These are phyloP conservation scores for Veloporphyrellus conicus DNA, from an alignment of 1,284 basidiomycete genomes.

Conservation along the genomic window DNA sequence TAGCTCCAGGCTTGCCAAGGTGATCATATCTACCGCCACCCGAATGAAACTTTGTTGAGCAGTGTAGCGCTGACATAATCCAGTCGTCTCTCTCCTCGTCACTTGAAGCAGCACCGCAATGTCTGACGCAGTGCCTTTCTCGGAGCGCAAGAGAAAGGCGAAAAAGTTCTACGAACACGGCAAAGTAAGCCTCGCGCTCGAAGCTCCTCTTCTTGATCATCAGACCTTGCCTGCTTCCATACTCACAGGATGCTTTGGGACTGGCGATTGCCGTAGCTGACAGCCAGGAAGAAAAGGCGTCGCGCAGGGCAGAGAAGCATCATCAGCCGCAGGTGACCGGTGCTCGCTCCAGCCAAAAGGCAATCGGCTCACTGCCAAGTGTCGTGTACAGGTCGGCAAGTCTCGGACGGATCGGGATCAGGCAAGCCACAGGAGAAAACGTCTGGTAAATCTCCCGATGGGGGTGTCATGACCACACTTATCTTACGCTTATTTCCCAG, in stretches of 20 bases:
- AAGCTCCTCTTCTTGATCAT: conserved; percentile 20
- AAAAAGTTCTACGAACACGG: conserved; percentile 34
- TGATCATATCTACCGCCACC: conserved; percentile 20
- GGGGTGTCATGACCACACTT: conserved; percentile 8
- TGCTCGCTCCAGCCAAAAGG: conserved; percentile 13
- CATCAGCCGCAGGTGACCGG: conserved; percentile 34
- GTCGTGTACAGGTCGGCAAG: conserved; percentile 19
- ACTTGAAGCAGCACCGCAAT: conserved; percentile 21
- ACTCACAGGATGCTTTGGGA: conserved; percentile 39
- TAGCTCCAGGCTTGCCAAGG: conserved; percentile 14
- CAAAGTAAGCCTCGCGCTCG: conserved; percentile 25
- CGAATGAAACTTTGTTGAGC: conserved; percentile 13
- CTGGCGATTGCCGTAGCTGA: conserved; percentile 41
- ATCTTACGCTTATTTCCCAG: conserved; percentile 23
- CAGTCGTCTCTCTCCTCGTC: conserved; percentile 1
- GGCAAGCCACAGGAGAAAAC: conserved; percentile 15
- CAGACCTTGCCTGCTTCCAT: conserved; percentile 18
- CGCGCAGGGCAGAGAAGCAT: conserved; percentile 35
- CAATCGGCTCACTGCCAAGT: conserved; percentile 20
- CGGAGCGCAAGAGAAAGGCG: conserved; percentile 26
- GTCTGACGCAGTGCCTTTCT: conserved; percentile 24
- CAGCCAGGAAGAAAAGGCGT: conserved; percentile 38
- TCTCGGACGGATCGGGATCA: conserved; percentile 16
- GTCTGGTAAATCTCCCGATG: conserved; percentile 33
- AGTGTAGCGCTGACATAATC: conserved; percentile 23